Evolutionary conservation across 2,329 filamentous ascomycete genomes (phyloP).

Genomic region (Arthrobotrys sinensis): DNA sequence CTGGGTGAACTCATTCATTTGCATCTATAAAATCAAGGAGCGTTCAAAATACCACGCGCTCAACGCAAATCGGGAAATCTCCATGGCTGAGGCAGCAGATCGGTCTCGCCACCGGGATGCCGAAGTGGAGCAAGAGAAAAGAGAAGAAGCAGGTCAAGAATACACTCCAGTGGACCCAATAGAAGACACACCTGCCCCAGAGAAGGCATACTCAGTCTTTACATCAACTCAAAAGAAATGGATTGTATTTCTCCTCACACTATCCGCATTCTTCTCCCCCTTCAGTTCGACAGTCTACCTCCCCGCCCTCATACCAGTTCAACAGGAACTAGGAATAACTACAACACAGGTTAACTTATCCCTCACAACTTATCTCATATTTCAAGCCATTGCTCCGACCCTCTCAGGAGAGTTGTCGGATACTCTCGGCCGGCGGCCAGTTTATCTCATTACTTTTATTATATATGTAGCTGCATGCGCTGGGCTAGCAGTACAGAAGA

Average conservation of each 20-base stretch:
- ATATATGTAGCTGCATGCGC: conserved; percentile 75
- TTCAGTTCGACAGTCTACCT: conserved; percentile 70
- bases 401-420: conserved; percentile 77
- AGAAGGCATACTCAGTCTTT: conserved; percentile 39
- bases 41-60: conserved; percentile 33
- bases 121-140: conserved; percentile 23
- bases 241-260: conserved; percentile 45
- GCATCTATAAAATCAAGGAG: neutral
- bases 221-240: conserved; percentile 39
- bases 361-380: conserved; percentile 74
- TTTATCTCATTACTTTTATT: conserved; percentile 74
- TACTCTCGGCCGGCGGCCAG: conserved; percentile 74
- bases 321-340: conserved; percentile 70
- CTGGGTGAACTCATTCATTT: no score
- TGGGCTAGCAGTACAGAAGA: conserved; percentile 74
- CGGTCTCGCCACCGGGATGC: neutral
- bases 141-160: conserved; percentile 9
- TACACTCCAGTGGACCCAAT: neutral
- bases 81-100: neutral
- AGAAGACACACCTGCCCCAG: neutral
- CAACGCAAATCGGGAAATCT: conserved; percentile 34
- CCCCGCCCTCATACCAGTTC: conserved; percentile 71
- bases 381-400: conserved; percentile 76
- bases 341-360: conserved; percentile 70
- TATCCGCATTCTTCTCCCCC: conserved; percentile 58